These are phyloP conservation scores for Tilletiaria anomala DNA, from an alignment of 1,284 basidiomycete species.

Conservation along the genomic window DNA sequence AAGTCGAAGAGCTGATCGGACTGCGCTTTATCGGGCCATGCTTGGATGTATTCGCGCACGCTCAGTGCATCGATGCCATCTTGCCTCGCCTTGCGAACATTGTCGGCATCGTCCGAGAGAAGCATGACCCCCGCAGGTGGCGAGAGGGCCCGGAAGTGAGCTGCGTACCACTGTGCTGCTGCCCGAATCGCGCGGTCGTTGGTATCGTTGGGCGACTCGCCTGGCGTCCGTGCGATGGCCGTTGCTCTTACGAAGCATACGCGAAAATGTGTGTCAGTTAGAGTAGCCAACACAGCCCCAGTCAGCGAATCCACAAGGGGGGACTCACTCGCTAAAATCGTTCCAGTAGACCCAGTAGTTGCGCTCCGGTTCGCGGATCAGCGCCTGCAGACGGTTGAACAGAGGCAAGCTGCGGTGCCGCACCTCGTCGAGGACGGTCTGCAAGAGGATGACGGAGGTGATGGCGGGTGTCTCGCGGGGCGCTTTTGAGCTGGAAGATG, in stretches of 20 bases:
- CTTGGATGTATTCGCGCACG: conserved; percentile 34
- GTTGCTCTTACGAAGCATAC: conserved; percentile 8
- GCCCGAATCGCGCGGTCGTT: conserved; percentile 35
- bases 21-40: conserved; percentile 16
- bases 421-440: conserved; percentile 92
- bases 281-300: conserved; percentile 3
- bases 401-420: conserved; percentile 83
- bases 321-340: conserved; percentile 13
- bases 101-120: conserved; percentile 68
- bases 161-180: conserved; percentile 28
- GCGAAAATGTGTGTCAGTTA: conserved; percentile 5
- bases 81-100: conserved; percentile 50
- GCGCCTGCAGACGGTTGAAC: conserved; percentile 50
- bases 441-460: conserved; percentile 55
- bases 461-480: conserved; percentile 12
- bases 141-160: conserved; percentile 18
- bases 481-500: neutral
- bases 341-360: conserved; percentile 33
- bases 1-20: conserved; percentile 28
- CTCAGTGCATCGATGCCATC: conserved; percentile 23
- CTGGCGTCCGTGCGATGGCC: conserved; percentile 13
- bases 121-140: conserved; percentile 23
- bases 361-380: conserved; percentile 34
- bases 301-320: neutral
- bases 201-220: conserved; percentile 34